Percentiles rank a stretch among this genome's conserved stretches.
These are phyloP conservation scores for Cymodocea nodosa DNA, from an alignment of 116 monocot genomes.

Conservation along the genomic window DNA sequence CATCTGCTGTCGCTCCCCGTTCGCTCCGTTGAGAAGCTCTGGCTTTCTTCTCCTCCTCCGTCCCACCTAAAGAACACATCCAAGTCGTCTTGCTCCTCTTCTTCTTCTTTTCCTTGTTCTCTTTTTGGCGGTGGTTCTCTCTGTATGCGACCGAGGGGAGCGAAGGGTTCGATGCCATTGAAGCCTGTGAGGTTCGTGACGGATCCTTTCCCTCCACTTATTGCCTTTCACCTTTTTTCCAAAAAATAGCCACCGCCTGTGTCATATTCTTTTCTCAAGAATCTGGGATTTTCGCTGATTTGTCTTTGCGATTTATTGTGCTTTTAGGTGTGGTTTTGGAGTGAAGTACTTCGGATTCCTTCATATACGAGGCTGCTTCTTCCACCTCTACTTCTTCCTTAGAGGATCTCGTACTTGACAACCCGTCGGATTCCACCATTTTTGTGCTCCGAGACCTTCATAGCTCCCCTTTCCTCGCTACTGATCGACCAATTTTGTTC, in stretches of 20 bases:
- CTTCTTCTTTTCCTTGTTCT: background rate
- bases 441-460: background rate
- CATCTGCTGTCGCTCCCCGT: no score
- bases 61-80: no score
- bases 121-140: background rate
- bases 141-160: slow-evolving; percentile 2
- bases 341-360: slow-evolving; percentile 18
- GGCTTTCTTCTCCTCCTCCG: background rate
- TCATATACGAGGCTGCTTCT: slow-evolving; percentile 9
- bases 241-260: background rate
- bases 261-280: background rate
- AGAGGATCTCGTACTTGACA: background rate
- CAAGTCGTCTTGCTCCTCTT: slow-evolving; percentile 2
- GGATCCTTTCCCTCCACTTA: background rate
- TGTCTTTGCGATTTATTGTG: background rate
- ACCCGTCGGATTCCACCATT: background rate
- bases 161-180: slow-evolving; percentile 14
- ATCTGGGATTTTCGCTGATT: background rate
- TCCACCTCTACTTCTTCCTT: slow-evolving; percentile 10
- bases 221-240: background rate
- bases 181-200: background rate
- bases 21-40: background rate
- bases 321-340: slow-evolving; percentile 20
- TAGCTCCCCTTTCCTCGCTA: background rate
- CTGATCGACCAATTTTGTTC: background rate